These are phyloP conservation scores for Chytriomyces hyalinus DNA, from an alignment of 192 early-diverging fungal species.

Conservation along the genomic window DNA sequence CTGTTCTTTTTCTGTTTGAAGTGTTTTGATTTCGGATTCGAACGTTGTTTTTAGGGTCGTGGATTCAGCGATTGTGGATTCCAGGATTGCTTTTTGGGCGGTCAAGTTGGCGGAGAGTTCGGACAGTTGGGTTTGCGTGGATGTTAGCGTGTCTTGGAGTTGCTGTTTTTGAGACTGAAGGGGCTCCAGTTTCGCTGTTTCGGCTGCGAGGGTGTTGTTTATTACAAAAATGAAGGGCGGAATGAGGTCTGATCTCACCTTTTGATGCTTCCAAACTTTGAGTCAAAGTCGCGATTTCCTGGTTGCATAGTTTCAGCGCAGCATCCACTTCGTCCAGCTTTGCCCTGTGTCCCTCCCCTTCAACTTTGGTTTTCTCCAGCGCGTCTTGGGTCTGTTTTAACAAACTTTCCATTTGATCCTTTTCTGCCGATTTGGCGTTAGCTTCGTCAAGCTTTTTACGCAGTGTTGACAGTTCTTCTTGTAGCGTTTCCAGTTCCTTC, in stretches of 20 bases:
- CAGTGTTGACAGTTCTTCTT: neutral
- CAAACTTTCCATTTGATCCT: neutral
- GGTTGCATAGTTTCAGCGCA: neutral
- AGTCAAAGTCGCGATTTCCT: neutral
- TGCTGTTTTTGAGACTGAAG: neutral
- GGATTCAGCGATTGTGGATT: conserved; percentile 10
- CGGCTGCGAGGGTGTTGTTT: neutral
- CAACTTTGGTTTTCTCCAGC: conserved; percentile 10
- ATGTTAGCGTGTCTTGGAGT: conserved; percentile 4
- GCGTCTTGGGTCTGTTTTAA: conserved; percentile 12
- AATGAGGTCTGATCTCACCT: neutral
- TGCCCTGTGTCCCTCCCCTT: neutral
- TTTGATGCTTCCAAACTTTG: conserved; percentile 5
- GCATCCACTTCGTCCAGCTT: conserved; percentile 4
- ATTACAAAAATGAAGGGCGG: neutral
- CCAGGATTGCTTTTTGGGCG: neutral
- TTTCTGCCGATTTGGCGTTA: neutral
- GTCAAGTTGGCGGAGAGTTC: neutral
- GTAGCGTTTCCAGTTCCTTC: neutral
- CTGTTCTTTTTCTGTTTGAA: conserved; percentile 16
- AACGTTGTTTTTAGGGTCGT: neutral
- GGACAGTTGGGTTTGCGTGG: conserved; percentile 1
- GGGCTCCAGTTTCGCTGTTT: neutral
- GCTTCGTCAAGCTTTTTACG: neutral
- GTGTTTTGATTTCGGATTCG: neutral